Conservation (phyloP, 1,284 basidiomycete species). For the Austroboletus niveus region DNA sequence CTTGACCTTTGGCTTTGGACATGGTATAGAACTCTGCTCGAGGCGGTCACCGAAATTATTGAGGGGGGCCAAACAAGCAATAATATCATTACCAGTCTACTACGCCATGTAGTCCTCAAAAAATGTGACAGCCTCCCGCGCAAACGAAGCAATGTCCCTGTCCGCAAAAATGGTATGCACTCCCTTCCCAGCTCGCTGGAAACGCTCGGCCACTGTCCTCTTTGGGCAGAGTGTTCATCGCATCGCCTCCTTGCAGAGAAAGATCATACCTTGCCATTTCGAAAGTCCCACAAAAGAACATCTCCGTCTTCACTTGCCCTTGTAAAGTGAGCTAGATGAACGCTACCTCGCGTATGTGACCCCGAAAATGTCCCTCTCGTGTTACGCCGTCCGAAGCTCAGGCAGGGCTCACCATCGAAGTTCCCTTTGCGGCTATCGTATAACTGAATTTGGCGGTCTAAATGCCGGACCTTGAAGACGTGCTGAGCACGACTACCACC, state of each 20-base stretch:
- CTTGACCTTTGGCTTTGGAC: constrained; percentile 37
- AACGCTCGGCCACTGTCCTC: constrained; percentile 35
- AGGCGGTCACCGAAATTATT: background rate
- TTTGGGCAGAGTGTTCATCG: constrained; percentile 28
- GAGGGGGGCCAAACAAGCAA: constrained; percentile 20
- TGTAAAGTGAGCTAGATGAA: constrained; percentile 40
- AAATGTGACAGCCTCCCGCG: constrained; percentile 40
- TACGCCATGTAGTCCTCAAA: constrained; percentile 32
- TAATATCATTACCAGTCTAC: constrained; percentile 14
- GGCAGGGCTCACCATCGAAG: constrained; percentile 40
- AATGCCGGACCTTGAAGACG: constrained; percentile 43
- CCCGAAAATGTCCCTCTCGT: constrained; percentile 17
- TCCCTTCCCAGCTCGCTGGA: constrained; percentile 35
- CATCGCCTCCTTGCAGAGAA: constrained; percentile 9
- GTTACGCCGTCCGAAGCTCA: constrained; percentile 45
- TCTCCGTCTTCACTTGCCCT: constrained; percentile 46
- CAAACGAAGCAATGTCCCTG: constrained; percentile 42
- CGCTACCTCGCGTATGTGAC: constrained; percentile 32
- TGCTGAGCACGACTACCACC: constrained; percentile 14
- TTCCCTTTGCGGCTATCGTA: constrained; percentile 43
- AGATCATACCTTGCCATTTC: constrained; percentile 41
- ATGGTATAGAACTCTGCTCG: constrained; percentile 9
- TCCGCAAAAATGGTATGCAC: constrained; percentile 44
- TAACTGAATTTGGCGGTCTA: constrained; percentile 47
- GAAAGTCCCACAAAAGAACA: constrained; percentile 50